Conservation (phyloP, 257 asterid species). For the Nicotiana benthamiana region DNA sequence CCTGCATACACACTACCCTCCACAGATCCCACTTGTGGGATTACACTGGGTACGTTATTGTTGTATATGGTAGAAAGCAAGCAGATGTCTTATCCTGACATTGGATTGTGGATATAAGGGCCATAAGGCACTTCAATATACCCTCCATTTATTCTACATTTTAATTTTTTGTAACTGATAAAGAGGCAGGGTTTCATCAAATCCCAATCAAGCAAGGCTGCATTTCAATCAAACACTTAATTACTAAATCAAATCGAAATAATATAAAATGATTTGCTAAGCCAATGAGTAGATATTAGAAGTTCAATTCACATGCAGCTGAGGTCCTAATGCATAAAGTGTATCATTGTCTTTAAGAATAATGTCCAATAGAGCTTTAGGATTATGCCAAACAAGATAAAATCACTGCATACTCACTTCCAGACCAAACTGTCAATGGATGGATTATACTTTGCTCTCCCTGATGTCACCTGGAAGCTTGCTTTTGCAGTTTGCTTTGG, state of each 20-base stretch:
- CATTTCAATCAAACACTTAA: neutral
- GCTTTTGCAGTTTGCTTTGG: slow-evolving; percentile 99
- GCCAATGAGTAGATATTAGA: neutral
- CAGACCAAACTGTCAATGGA: slow-evolving; percentile 94
- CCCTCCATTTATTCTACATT: neutral
- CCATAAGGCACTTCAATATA: neutral
- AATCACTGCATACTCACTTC: slow-evolving; percentile 63
- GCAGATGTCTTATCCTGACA: neutral
- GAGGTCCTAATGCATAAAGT: neutral
- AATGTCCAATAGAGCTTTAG: neutral
- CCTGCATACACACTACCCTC: too few relatives aligned
- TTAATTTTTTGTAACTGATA: neutral
- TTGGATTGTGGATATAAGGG: neutral
- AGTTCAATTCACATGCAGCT: neutral
- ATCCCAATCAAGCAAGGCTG: neutral
- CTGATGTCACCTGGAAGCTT: slow-evolving; percentile 97
- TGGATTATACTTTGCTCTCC: slow-evolving; percentile 93
- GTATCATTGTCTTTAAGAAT: neutral
- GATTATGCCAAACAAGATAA: neutral
- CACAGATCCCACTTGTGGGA: too few relatives aligned
- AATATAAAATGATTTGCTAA: neutral
- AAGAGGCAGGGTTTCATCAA: neutral
- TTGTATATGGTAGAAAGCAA: neutral
- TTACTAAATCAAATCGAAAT: neutral
- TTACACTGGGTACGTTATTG: too few relatives aligned